Conservation (phyloP, 441 rosid species). For the Erodium texanum region DNA sequence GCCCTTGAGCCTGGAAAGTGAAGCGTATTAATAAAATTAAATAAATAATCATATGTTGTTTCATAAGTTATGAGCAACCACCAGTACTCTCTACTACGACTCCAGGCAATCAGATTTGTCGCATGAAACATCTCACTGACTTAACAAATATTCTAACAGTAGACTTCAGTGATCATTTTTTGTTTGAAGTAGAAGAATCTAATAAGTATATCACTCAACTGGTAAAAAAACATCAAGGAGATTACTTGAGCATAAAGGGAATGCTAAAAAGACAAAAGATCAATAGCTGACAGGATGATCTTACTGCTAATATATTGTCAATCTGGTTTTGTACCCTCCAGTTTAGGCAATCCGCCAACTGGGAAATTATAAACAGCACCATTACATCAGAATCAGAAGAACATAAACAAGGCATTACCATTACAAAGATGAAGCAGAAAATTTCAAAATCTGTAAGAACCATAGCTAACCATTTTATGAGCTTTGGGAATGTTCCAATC, state of each 20-base stretch:
- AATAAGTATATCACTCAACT: background rate
- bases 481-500: constrained; percentile 79
- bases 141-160: background rate
- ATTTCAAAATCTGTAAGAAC: constrained; percentile 2
- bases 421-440: background rate
- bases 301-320: constrained; percentile 62
- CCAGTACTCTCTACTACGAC: background rate
- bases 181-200: background rate
- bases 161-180: background rate
- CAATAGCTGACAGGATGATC: constrained; percentile 21
- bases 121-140: background rate
- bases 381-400: constrained; percentile 15
- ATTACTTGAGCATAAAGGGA: background rate
- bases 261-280: constrained; percentile 6
- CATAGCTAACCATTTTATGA: constrained; percentile 62
- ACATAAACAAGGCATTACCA: background rate
- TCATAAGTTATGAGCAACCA: background rate
- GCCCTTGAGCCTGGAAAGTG: background rate
- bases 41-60: background rate
- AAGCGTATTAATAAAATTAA: background rate
- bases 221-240: background rate
- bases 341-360: constrained; percentile 73
- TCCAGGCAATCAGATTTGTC: background rate
- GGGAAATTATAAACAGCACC: constrained; percentile 22
- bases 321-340: constrained; percentile 87